A percentile compares a stretch with the other conserved stretches of the same genome.
Conservation (phyloP, 495 filamentous ascomycete species). For the Penicillium angulare region DNA sequence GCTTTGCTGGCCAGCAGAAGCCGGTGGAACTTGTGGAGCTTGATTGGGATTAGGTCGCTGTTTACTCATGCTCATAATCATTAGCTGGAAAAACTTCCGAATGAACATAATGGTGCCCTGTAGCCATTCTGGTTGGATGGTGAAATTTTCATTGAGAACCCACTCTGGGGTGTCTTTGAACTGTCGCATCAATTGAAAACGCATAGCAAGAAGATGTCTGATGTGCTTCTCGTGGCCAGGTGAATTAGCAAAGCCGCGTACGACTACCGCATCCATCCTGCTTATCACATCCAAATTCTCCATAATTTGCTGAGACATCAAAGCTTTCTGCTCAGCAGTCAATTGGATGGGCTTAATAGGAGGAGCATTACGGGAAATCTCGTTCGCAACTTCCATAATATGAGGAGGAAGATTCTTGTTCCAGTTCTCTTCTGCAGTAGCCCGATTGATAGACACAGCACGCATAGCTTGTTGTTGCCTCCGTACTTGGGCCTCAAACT, state of each 20-base stretch:
- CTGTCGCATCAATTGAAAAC: slow-evolving; percentile 57
- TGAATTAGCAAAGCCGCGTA: slow-evolving; percentile 34
- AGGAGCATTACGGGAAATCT: slow-evolving; percentile 36
- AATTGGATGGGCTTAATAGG: slow-evolving; percentile 29
- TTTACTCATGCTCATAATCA: slow-evolving; percentile 40
- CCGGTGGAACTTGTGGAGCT: slow-evolving; percentile 22
- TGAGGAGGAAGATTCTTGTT: slow-evolving; percentile 35
- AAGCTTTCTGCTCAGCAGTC: slow-evolving; percentile 40
- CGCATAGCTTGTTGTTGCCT: slow-evolving; percentile 32
- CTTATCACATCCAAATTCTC: slow-evolving; percentile 40
- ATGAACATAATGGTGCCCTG: slow-evolving; percentile 48
- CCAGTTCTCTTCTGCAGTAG: slow-evolving; percentile 38
- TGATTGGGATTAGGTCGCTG: slow-evolving; percentile 32
- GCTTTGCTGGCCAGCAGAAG: slow-evolving; percentile 20
- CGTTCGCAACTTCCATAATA: slow-evolving; percentile 37
- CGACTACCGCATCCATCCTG: slow-evolving; percentile 41
- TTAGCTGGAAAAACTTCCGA: slow-evolving; percentile 39
- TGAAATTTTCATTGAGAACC: slow-evolving; percentile 55
- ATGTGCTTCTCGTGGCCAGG: slow-evolving; percentile 43
- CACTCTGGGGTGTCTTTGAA: slow-evolving; percentile 51
- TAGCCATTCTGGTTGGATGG: slow-evolving; percentile 56
- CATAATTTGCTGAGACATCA: slow-evolving; percentile 48
- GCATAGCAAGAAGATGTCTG: slow-evolving; percentile 45
- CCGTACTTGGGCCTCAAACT: slow-evolving; percentile 38
- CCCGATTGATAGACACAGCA: slow-evolving; percentile 23